A percentile compares a stretch with the other conserved stretches of the same genome.
phyloP scores from a whole-genome alignment of 192 early-diverging fungal genomes.

The Entomortierella lignicola region DNA sequence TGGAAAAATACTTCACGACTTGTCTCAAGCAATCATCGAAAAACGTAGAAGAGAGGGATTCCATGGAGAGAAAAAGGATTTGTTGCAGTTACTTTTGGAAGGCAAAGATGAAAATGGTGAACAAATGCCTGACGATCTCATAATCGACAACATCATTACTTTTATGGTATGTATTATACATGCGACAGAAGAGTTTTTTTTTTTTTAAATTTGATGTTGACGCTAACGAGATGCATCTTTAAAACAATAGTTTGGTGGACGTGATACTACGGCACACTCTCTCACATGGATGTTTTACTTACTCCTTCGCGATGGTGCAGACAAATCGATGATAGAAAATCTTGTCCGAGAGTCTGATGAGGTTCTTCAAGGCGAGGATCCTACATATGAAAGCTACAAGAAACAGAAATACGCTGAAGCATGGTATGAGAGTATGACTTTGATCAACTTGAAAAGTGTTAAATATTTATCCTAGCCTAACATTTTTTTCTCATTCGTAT shows the following conservation, averaged over 20 bases:
- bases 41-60: slow-evolving; percentile 18
- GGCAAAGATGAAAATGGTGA: neutral
- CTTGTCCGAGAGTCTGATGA: slow-evolving; percentile 41
- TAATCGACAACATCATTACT: neutral
- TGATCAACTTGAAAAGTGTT: no score
- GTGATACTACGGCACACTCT: slow-evolving; percentile 70
- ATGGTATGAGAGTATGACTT: slow-evolving; percentile 15
- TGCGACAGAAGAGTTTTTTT: neutral
- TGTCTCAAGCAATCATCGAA: slow-evolving; percentile 17
- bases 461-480: no score
- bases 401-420: slow-evolving; percentile 39
- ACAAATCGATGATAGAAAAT: slow-evolving; percentile 32
- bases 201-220: no score
- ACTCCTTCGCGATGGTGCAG: slow-evolving; percentile 51
- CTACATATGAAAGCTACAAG: slow-evolving; percentile 28
- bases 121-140: neutral
- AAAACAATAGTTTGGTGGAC: slow-evolving; percentile 42
- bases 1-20: slow-evolving; percentile 8
- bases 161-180: neutral
- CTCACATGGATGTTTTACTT: slow-evolving; percentile 65
- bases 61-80: neutral
- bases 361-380: neutral
- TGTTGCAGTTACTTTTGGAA: neutral
- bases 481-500: neutral
- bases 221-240: no score